Percentiles rank a stretch among this genome's conserved stretches.
Evolutionary conservation across 1,139 yeast genomes (phyloP).

Genomic region (Hansenula sp.): DNA sequence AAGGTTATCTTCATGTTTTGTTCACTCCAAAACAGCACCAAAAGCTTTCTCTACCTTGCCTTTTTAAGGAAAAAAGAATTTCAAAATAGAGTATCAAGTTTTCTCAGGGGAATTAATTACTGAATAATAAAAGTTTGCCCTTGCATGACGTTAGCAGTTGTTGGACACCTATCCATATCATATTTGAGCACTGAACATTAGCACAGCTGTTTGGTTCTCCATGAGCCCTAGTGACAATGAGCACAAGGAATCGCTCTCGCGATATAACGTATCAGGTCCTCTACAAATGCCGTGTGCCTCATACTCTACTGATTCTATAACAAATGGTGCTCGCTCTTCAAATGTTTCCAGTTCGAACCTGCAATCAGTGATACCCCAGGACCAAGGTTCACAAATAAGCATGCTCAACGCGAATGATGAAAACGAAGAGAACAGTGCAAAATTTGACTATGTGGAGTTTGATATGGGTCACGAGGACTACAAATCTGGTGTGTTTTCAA

Average conservation of each 20-base stretch:
- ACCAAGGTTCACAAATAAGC: neutral
- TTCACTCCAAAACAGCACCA: too few relatives aligned
- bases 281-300: neutral
- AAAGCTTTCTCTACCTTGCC: too few relatives aligned
- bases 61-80: too few relatives aligned
- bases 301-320: neutral
- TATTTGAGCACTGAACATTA: too few relatives aligned
- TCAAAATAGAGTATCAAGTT: too few relatives aligned
- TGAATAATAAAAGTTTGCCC: too few relatives aligned
- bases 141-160: too few relatives aligned
- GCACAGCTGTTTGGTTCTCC: too few relatives aligned
- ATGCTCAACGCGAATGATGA: neutral
- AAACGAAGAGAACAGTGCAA: neutral
- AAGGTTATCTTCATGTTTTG: too few relatives aligned
- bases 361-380: neutral
- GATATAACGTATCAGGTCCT: neutral
- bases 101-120: too few relatives aligned
- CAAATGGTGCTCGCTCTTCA: neutral
- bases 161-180: too few relatives aligned
- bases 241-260: neutral
- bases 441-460: conserved; percentile 8
- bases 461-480: conserved; percentile 3
- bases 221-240: neutral
- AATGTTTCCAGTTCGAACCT: neutral
- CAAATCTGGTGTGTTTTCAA: conserved; percentile 1